Evolutionary conservation across 257 asterid genomes (phyloP).

Genomic region (Cordia subcordata): DNA sequence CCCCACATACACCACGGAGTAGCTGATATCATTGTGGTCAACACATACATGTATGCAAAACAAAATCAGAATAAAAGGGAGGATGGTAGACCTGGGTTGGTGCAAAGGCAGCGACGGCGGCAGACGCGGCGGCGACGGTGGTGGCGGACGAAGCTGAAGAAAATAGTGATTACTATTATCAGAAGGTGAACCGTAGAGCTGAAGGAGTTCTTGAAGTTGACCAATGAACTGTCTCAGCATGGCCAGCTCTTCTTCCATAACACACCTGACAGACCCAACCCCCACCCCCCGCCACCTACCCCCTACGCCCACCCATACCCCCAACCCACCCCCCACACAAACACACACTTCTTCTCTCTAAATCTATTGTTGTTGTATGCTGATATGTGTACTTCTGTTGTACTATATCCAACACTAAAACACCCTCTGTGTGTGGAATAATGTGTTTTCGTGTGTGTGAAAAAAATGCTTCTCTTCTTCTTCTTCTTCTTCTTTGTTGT

Average conservation of each 20-base stretch:
- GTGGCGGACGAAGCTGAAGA: slow-evolving; percentile 35
- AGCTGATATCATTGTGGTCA: too few species aligned
- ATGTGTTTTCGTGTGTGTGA: background rate
- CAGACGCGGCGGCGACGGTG: slow-evolving; percentile 4
- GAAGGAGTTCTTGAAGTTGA: slow-evolving; percentile 63
- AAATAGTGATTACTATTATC: slow-evolving; percentile 42
- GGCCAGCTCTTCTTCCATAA: slow-evolving; percentile 59
- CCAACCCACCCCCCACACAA: slow-evolving; percentile 10
- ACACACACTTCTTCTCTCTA: slow-evolving; percentile 21
- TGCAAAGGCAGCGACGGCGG: background rate
- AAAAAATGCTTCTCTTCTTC: background rate
- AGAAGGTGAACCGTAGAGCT: slow-evolving; percentile 60
- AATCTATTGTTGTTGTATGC: slow-evolving; percentile 13
- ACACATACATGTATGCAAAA: background rate
- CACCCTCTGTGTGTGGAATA: background rate
- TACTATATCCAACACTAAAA: background rate
- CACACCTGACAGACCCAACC: slow-evolving; percentile 25
- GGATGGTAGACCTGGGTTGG: slow-evolving; percentile 34
- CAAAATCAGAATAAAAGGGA: background rate
- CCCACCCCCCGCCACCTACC: slow-evolving; percentile 5
- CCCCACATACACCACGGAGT: background rate
- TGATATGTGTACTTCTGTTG: background rate
- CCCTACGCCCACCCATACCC: slow-evolving; percentile 10
- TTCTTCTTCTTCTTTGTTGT: background rate
- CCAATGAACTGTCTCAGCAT: slow-evolving; percentile 94